Conservation (phyloP, 257 asterid genomes). For the Solanum piurae region DNA sequence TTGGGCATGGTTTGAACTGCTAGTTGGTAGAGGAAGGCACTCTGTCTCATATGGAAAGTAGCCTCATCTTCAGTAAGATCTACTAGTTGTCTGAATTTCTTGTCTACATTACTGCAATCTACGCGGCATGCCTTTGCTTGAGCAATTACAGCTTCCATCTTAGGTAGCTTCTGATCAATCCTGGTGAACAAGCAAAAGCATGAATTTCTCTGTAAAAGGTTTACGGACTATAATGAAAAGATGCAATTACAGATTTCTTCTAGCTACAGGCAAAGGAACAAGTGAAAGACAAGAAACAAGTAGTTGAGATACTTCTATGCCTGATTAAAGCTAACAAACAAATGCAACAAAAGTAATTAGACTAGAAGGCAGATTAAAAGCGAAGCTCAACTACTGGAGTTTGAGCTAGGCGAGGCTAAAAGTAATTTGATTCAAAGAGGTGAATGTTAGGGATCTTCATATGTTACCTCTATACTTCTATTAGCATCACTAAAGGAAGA, state of each 20-base stretch:
- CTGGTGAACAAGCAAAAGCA: constrained; percentile 33
- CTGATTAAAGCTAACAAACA: background rate
- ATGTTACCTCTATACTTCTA: background rate
- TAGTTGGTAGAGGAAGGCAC: constrained; percentile 95
- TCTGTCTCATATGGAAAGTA: constrained; percentile 88
- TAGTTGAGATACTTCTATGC: background rate
- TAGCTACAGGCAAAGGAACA: background rate
- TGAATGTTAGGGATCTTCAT: background rate
- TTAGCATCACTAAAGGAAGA: background rate
- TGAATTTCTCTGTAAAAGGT: background rate
- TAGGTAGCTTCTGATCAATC: constrained; percentile 42
- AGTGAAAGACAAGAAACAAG: background rate
- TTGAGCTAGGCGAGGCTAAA: background rate
- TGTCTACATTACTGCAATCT: constrained; percentile 89
- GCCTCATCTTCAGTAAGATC: constrained; percentile 97
- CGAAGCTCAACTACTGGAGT: background rate
- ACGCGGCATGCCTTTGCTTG: constrained; percentile 70
- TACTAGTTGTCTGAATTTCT: constrained; percentile 88
- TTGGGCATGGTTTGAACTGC: constrained; percentile 96
- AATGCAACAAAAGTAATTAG: background rate
- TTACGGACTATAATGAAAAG: background rate
- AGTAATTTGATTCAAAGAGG: background rate
- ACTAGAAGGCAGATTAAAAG: background rate
- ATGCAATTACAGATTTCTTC: background rate
- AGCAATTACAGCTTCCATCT: constrained; percentile 68